Evolutionary conservation across 2,329 filamentous ascomycete species (phyloP), one percentile per base, ranked within the genome.

Genomic region (Calycina herbarum): DNA sequence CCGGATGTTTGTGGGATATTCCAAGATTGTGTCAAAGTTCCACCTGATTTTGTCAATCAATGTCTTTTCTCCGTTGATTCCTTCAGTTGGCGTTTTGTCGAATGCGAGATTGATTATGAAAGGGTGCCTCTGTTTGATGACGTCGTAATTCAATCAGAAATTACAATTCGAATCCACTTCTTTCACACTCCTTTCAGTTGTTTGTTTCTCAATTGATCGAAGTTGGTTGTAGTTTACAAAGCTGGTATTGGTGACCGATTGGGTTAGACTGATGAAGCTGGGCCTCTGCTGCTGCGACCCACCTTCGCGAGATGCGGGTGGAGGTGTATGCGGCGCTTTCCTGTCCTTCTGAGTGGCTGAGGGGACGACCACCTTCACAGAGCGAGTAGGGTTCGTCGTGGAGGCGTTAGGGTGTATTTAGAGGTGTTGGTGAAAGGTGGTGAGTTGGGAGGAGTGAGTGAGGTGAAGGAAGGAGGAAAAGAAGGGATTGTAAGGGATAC

Each of bases 211-310:
- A 51, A 51, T 10, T 24, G 45, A 51, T 51, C 8, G n/a, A 51
- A 24, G n/a, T 11, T 51, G 45, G n/a, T 51, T 15, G 35, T 38
- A 11, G 20, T 20, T 51, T 24, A 24, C 6, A 51, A 15, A n/a
- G n/a, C n/a, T 51, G 45, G n/a, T 51, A 15, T 51, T 51, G 45
- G 6, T 13, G n/a, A 51, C 20, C 45, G 45, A 24, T 51, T 51
- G 45, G 45, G 45, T 51, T 51, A 51, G 45, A 51, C 45, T 51
- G 45, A 51, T 51, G n/a, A 24, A 24, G 27, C n/a, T 7, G 45
- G 45, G 45, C 45, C 45, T 51, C 45, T 51, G 45, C 20, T 51
- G 20, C 45, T 51, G 45, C 45, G 45, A 51, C 45, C 45, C 45
- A 51, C 45, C 45, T 24, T 51, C 20, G 45, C 45, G 45, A 51